Conservation (phyloP, 345 rosid genomes). For the Psidium guajava region DNA sequence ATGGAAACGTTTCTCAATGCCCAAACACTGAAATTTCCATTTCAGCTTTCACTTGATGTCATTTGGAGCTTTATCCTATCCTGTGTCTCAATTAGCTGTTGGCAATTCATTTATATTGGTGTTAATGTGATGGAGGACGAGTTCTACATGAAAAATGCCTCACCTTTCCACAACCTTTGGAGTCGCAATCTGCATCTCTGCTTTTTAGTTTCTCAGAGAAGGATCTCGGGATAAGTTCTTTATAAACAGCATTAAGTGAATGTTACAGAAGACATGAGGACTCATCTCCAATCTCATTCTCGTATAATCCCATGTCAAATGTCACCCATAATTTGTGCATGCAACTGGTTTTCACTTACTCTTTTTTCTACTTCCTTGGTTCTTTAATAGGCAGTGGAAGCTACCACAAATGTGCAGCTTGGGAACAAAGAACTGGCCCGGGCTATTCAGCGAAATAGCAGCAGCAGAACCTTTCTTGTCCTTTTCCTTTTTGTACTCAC, state of each 20-base stretch:
- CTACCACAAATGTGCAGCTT: conserved; percentile 75
- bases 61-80: neutral
- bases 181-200: neutral
- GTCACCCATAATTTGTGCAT: neutral
- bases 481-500: conserved; percentile 78
- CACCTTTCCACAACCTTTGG: neutral
- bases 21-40: neutral
- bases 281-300: neutral
- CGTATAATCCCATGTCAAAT: neutral
- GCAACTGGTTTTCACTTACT: neutral
- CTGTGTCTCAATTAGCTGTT: neutral
- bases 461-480: conserved; percentile 86
- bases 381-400: conserved; percentile 67
- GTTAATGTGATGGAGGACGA: neutral
- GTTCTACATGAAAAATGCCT: neutral
- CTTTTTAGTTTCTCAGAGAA: neutral
- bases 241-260: neutral
- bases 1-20: neutral
- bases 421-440: conserved; percentile 82
- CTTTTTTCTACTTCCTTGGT: neutral
- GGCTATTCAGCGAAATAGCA: conserved; percentile 70
- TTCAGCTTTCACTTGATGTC: neutral
- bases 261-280: neutral
- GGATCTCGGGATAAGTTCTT: neutral
- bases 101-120: neutral